Evolutionary conservation across 208 protist species (phyloP), one percentile per base, ranked within the genome.

Genomic region (Wallacemonas sp.): DNA sequence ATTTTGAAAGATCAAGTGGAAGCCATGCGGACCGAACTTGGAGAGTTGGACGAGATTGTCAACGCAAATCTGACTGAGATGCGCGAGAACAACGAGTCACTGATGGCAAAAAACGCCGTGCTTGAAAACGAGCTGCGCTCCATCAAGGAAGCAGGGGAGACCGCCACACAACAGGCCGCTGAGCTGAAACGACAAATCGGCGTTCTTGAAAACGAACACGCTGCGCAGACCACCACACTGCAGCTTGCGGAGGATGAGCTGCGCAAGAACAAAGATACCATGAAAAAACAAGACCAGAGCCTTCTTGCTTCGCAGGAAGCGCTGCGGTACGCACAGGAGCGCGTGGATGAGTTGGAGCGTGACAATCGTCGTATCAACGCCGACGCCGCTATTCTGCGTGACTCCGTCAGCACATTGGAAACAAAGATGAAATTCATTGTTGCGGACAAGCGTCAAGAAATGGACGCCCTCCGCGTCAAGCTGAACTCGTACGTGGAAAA

Each of bases 61-160:
- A 86, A 83, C 51, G 45, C 75, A 9, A 88, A 82, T 33, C 68
- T 95, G n/a, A 91, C 91, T 47, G 74, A 89, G 27, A 84, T 92
- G 70, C 72, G 79, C 15, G 88, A 95, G 51, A 79, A 88, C 63
- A 83, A 82, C 60, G 88, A 95, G 38, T 72, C 67, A 9, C 68
- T 78, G 4, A 45, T 79, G 38, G 39, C 75, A 2, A 75, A 83
- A 24, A 80, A 79, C 47, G 69, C 77, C 9, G 53, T 53, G 5
- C 62, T 95, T 11, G 44, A 68, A 17, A 53, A 49, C n/a, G 45
- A 76, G 30, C 22, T 80, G 24, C 21, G 30, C 19, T 45, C 45
- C 1, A 41, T 74, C 34, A 63, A 67, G 26, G 60, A 72, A 36
- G 71, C 74, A 17, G 36, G 24, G 12, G 22, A 28, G 4, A 42